phyloP scores from a whole-genome alignment of 2,329 filamentous ascomycete genomes.

The Paraphaeosphaeria minitans region DNA sequence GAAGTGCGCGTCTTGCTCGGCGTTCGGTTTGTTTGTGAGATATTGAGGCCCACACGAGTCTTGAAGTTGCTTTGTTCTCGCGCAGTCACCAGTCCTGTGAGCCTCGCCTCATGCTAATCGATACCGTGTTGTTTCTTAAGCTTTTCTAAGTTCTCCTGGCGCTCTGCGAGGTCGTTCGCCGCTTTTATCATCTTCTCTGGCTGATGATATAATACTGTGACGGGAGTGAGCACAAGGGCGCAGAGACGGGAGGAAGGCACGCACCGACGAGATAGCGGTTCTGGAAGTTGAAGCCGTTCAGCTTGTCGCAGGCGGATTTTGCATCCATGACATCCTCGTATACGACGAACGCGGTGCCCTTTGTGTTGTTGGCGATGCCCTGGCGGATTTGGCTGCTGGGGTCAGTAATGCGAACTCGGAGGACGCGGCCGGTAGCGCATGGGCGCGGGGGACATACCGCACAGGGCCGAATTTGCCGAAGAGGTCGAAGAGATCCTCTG shows the following conservation, averaged over 20 bases:
- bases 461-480: constrained; percentile 98
- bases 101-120: constrained; percentile 69
- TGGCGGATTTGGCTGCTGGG: constrained; percentile 88
- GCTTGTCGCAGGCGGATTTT: constrained; percentile 97
- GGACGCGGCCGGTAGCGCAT: constrained; percentile 16
- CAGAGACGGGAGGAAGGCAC: constrained; percentile 38
- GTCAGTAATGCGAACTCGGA: constrained; percentile 15
- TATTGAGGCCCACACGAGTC: constrained; percentile 46
- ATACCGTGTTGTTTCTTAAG: constrained; percentile 98
- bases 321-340: constrained; percentile 99
- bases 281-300: constrained; percentile 99
- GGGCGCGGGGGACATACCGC: constrained; percentile 64
- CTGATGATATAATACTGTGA: constrained; percentile 73
- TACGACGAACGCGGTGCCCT: constrained; percentile 98
- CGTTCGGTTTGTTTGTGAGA: constrained; percentile 34
- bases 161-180: constrained; percentile 91
- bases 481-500: constrained; percentile 97
- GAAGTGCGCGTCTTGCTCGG: constrained; percentile 31
- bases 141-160: constrained; percentile 96
- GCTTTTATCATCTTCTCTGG: constrained; percentile 81
- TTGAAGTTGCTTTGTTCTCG: constrained; percentile 37
- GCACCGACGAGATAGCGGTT: constrained; percentile 97
- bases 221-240: constrained; percentile 12
- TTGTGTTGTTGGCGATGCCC: constrained; percentile 95
- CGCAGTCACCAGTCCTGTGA: constrained; percentile 53